phyloP scores from a whole-genome alignment of 2,329 filamentous ascomycete genomes.

The Hirsutella thompsonii region DNA sequence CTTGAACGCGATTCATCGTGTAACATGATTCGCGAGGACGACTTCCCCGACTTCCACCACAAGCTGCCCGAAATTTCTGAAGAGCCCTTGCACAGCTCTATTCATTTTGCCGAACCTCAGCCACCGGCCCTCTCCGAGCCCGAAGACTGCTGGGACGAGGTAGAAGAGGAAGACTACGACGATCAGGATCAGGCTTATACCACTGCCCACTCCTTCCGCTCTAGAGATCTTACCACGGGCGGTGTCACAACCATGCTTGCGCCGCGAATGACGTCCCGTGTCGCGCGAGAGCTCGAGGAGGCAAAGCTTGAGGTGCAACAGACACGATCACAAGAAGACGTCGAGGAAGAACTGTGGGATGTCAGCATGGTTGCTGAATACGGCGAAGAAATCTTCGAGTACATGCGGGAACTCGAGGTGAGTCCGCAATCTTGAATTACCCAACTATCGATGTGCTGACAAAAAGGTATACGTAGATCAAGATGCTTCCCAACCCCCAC shows the following conservation, averaged over 20 bases:
- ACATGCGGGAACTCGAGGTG: slow-evolving; percentile 85
- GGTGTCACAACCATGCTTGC: slow-evolving; percentile 49
- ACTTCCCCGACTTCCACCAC: slow-evolving; percentile 10
- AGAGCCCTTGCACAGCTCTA: slow-evolving; percentile 12
- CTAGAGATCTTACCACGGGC: slow-evolving; percentile 47
- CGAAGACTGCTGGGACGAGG: slow-evolving; percentile 62
- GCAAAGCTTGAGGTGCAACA: slow-evolving; percentile 56
- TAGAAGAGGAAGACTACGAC: slow-evolving; percentile 57
- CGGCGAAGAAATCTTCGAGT: slow-evolving; percentile 85
- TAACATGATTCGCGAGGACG: slow-evolving; percentile 12
- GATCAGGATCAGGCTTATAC: slow-evolving; percentile 55
- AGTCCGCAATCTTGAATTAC: no score
- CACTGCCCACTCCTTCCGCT: slow-evolving; percentile 63
- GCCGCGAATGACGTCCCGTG: slow-evolving; percentile 57
- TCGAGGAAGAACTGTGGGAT: slow-evolving; percentile 84
- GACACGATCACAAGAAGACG: slow-evolving; percentile 55
- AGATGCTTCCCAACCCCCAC: slow-evolving; percentile 74
- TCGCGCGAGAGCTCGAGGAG: slow-evolving; percentile 58
- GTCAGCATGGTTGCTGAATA: slow-evolving; percentile 98
- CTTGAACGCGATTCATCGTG: slow-evolving; percentile 12
- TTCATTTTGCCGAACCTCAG: slow-evolving; percentile 11
- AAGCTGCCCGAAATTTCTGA: slow-evolving; percentile 19
- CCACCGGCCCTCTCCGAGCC: slow-evolving; percentile 22
- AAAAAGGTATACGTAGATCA: no score
- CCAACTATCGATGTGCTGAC: no score